These are phyloP conservation scores for Colletotrichum sp. DNA, from an alignment of 2,329 filamentous ascomycete genomes.

Conservation along the genomic window DNA sequence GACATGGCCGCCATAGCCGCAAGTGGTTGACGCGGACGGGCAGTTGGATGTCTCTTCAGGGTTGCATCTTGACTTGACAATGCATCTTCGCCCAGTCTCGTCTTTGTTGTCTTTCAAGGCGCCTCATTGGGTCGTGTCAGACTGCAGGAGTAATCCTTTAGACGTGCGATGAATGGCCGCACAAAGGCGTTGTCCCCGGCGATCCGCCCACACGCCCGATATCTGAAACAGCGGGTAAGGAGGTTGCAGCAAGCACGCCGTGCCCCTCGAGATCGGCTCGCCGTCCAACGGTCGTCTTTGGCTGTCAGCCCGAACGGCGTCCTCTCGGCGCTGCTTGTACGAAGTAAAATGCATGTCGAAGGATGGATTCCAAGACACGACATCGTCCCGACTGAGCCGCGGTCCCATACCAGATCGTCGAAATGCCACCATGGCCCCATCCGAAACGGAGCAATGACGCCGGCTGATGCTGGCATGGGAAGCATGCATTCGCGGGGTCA, in stretches of 20 bases:
- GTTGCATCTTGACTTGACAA: background rate
- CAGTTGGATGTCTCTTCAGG: background rate
- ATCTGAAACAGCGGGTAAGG: constrained; percentile 21
- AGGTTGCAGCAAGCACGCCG: constrained; percentile 8
- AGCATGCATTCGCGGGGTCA: background rate
- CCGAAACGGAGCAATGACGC: background rate
- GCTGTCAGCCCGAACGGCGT: background rate
- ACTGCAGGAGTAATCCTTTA: background rate
- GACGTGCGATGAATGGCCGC: background rate
- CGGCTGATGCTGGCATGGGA: background rate
- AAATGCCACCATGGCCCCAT: background rate
- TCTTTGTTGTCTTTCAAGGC: background rate
- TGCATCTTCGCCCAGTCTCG: background rate
- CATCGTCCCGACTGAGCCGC: background rate
- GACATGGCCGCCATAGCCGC: background rate
- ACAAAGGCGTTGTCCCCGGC: constrained; percentile 3
- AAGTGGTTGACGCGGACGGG: background rate
- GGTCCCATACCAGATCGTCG: background rate
- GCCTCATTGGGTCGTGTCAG: background rate
- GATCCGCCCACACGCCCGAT: constrained; percentile 12
- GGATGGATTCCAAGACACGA: background rate
- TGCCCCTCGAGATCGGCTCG: background rate
- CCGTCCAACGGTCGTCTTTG: background rate
- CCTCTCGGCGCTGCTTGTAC: background rate
- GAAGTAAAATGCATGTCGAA: background rate